Evolutionary conservation across 192 early-diverging fungal species (phyloP).

Genomic region (Coemansia sp.): DNA sequence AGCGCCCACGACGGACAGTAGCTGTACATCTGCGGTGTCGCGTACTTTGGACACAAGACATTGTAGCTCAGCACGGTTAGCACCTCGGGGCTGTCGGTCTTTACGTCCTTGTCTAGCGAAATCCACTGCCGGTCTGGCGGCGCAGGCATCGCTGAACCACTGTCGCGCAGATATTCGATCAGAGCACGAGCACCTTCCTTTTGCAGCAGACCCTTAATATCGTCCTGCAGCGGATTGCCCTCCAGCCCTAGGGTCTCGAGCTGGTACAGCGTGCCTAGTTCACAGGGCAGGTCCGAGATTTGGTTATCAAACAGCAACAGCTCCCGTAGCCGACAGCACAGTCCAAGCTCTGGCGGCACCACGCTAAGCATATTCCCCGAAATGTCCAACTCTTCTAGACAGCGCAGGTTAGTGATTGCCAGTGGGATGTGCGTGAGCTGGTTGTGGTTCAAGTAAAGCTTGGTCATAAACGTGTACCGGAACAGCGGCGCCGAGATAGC

Average conservation of each 20-base stretch:
- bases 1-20: slow-evolving; percentile 97
- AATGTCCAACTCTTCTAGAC: slow-evolving; percentile 76
- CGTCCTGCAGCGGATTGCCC: slow-evolving; percentile 89
- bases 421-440: slow-evolving; percentile 74
- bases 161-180: slow-evolving; percentile 84
- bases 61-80: slow-evolving; percentile 94
- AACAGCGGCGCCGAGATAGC: slow-evolving; percentile 77
- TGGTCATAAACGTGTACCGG: slow-evolving; percentile 82
- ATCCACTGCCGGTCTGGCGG: slow-evolving; percentile 93
- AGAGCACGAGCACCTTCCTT: slow-evolving; percentile 85
- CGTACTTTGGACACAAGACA: slow-evolving; percentile 86
- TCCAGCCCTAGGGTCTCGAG: slow-evolving; percentile 90
- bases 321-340: slow-evolving; percentile 77
- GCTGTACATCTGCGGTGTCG: slow-evolving; percentile 81
- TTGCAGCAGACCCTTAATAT: slow-evolving; percentile 73
- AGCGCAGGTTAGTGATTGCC: slow-evolving; percentile 65
- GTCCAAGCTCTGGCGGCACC: slow-evolving; percentile 86
- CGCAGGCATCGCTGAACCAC: slow-evolving; percentile 70
- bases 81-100: slow-evolving; percentile 63
- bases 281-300: slow-evolving; percentile 77
- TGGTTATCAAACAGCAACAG: slow-evolving; percentile 90
- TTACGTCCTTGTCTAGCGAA: slow-evolving; percentile 72
- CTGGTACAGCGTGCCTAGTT: slow-evolving; percentile 87
- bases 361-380: slow-evolving; percentile 84
- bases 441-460: slow-evolving; percentile 96